Base-by-base conservation (phyloP, 2,329 filamentous ascomycete species). In the Hirsutella thompsonii region DNA sequence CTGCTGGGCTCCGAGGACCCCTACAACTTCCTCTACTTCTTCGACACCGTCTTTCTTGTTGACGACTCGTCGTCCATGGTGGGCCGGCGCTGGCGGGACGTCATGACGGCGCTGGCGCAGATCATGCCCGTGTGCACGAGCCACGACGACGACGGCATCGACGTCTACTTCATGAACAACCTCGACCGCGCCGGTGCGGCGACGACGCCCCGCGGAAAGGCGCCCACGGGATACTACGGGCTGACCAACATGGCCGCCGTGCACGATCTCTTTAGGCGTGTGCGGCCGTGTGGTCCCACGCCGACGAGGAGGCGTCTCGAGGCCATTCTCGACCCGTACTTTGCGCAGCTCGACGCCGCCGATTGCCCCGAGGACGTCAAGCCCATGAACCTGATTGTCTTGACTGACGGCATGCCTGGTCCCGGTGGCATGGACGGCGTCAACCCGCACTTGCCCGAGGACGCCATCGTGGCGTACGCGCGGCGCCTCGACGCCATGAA, bases 41-140 rank as follows among this genome's bases (percentile, higher is more conserved):
- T 94, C 56, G 87, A 96, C 62, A 95, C 88, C 26, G 64, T 90
- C 42, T 89, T 96, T 57, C 63, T 96, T 1, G 86, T 96, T 55
- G 90, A 96, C 56, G 90, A 96, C 65, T 88, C 81, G n/a, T 76
- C 78, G 5, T 89, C 82, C 51, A 96, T 96, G 90, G 66, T 68
- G 1, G 85, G 82, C 14, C 55, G 65, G n/a, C 73, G 71, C 19
- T 96, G 90, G 90, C 59, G 64, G 11, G 84, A 95, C 58, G 84
- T 85, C 0, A 64, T 71, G 20, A 66, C 72, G 8, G 85, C 83
- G 1, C 72, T 96, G 2, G 63, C 71, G 26, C 69, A 76, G 37
- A 88, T 96, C 53, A 74, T 86, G 0, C 86, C 86, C 0, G 82
- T 94, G 53, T 93, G 89, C 62, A 84, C 85, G 1, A 58, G 67